Evolutionary conservation across 1,139 yeast species (phyloP), one percentile per base, ranked within the genome.

Genomic region (Suhomyces bolitotheri): DNA sequence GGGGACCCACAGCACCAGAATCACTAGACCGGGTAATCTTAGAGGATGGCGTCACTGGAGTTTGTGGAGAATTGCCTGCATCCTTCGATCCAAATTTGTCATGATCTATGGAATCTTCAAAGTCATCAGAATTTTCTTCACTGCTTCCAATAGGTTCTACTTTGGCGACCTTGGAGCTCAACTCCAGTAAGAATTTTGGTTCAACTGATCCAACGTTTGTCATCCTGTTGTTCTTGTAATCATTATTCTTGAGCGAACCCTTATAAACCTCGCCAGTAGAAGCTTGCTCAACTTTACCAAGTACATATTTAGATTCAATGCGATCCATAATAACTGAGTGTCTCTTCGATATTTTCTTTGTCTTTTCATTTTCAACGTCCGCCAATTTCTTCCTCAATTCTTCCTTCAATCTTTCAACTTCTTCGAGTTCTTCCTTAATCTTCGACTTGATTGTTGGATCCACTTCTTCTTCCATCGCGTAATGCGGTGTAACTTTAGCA

Each of bases 101-200:
- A 5, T 22, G 6, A 23, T 22, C 38, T 10, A 14, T 22, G 15
- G 33, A 9, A 4, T 22, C 31, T 14, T 29, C 20, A 15, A 27
- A 30, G 4, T 34, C 33, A 10, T 34, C 38, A 9, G 31, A 15
- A 11, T 27, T 28, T 7, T 39, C 46, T 9, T 39, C 46, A 8
- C 32, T 32, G 15, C 30, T 44, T 17, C 54, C 62, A 25, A 66
- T 62, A 1, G 73, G 56, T 4, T 62, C 60, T 5, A 63, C 49
- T 42, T 57, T 66, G 10, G 56, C 60, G 8, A 80, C 82, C 48
- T 76, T 80, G 7, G 70, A 58, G 15, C 75, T 66, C 43, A 82
- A 62, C 47, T 82, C 89, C 35, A 71, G 67, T 45, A 82, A 64
- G 56, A 78, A 80, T 29, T 69, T 57, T 7, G 84, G 80, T 47